Evolutionary conservation across 768 basidiomycete species (phyloP).

Genomic region (Lepiota venenata): DNA sequence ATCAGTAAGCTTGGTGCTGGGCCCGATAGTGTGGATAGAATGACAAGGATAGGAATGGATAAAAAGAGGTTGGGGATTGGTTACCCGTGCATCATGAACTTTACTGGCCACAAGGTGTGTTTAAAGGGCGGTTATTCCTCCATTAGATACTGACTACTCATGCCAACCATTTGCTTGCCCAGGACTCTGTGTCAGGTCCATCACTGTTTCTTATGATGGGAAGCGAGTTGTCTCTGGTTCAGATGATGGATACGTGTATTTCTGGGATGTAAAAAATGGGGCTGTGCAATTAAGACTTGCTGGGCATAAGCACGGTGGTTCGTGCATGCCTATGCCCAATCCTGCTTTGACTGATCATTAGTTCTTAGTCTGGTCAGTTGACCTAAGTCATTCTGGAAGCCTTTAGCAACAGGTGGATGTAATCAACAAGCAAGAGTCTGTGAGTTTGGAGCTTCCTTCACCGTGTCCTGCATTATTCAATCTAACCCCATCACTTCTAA

Average conservation of each 20-base stretch:
- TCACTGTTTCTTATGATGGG: constrained; percentile 75
- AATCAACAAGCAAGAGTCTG: constrained; percentile 32
- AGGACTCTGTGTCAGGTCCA: constrained; percentile 43
- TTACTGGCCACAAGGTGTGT: constrained; percentile 80
- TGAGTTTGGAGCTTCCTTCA: constrained; percentile 13
- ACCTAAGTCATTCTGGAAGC: constrained; percentile 27
- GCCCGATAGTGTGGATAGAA: constrained; percentile 25
- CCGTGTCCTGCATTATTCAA: neutral
- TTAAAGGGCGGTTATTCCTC: constrained; percentile 25
- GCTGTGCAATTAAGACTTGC: constrained; percentile 78
- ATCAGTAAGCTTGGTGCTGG: constrained; percentile 72
- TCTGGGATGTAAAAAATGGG: constrained; percentile 58
- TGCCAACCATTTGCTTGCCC: constrained; percentile 29
- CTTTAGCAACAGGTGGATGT: constrained; percentile 30
- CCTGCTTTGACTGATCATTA: neutral
- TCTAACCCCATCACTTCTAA: neutral
- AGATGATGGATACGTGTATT: constrained; percentile 80
- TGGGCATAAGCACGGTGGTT: constrained; percentile 27
- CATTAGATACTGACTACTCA: constrained; percentile 40
- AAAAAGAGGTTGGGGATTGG: constrained; percentile 54
- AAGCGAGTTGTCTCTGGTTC: constrained; percentile 74
- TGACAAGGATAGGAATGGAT: constrained; percentile 32
- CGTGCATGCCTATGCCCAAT: neutral
- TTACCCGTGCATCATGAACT: constrained; percentile 64
- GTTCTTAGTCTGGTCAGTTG: constrained; percentile 27